These are phyloP conservation scores for Boechera stricta DNA, from an alignment of 345 rosid species.

Conservation along the genomic window DNA sequence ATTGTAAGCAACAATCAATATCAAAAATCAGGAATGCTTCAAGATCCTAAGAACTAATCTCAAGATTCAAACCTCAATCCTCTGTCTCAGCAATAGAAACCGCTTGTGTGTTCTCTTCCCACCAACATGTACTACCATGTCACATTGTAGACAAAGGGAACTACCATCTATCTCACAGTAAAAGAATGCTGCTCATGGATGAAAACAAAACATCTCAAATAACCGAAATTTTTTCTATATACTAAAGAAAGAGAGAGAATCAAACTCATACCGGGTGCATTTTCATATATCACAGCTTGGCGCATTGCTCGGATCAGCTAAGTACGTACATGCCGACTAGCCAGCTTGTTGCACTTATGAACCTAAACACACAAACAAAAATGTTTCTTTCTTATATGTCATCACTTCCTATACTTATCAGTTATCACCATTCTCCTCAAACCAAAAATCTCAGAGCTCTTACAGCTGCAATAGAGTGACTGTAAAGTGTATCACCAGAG, in stretches of 20 bases:
- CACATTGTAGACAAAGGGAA: constrained; percentile 87
- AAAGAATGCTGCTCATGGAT: constrained; percentile 66
- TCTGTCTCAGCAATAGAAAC: constrained; percentile 74
- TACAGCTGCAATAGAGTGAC: constrained; percentile 1
- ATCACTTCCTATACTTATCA: neutral
- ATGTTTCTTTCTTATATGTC: neutral
- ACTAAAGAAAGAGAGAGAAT: constrained; percentile 11
- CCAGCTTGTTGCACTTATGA: constrained; percentile 84
- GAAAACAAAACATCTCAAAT: neutral
- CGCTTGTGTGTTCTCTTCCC: constrained; percentile 78
- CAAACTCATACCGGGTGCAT: constrained; percentile 64
- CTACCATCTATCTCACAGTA: constrained; percentile 87
- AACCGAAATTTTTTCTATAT: neutral
- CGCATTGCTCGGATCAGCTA: constrained; percentile 69
- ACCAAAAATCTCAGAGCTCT: neutral
- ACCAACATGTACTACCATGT: constrained; percentile 83
- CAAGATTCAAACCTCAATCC: constrained; percentile 63
- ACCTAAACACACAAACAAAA: constrained; percentile 51
- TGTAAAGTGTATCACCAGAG: constrained; percentile 5
- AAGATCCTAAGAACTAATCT: neutral
- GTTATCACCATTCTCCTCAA: too few relatives aligned
- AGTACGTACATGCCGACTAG: constrained; percentile 78
- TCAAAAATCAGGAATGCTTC: constrained; percentile 6
- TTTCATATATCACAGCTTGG: constrained; percentile 85
- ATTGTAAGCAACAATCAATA: neutral